phyloP scores from a whole-genome alignment of 768 basidiomycete genomes.

The Leccinum incarnatum region DNA sequence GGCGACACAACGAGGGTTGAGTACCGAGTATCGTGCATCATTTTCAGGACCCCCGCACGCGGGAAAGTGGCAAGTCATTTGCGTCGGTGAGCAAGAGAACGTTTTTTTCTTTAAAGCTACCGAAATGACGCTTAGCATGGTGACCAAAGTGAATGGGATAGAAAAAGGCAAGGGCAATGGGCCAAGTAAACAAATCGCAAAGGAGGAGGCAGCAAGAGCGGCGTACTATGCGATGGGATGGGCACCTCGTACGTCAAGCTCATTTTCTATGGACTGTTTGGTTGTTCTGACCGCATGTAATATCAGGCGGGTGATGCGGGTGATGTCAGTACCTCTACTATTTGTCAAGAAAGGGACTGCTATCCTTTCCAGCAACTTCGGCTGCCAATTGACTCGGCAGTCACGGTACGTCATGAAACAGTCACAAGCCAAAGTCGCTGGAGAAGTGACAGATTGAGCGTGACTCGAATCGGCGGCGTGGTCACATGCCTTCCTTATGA shows the following conservation, averaged over 20 bases:
- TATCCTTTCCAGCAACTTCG: neutral
- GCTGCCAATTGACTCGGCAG: neutral
- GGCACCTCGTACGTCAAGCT: constrained; percentile 42
- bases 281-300: neutral
- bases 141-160: constrained; percentile 60
- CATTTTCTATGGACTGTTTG: neutral
- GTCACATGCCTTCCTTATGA: neutral
- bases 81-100: constrained; percentile 54
- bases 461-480: neutral
- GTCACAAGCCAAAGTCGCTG: neutral
- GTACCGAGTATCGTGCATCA: constrained; percentile 56
- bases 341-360: constrained; percentile 3
- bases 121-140: constrained; percentile 3
- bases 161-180: constrained; percentile 65
- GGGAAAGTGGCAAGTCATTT: constrained; percentile 62
- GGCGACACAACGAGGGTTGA: constrained; percentile 61
- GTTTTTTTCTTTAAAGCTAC: neutral
- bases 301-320: constrained; percentile 20
- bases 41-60: constrained; percentile 69
- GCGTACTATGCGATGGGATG: constrained; percentile 78
- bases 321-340: neutral
- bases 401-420: neutral
- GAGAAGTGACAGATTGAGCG: neutral
- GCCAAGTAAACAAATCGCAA: constrained; percentile 69
- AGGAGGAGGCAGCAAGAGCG: constrained; percentile 71